Percentiles rank a stretch among this genome's conserved stretches.
Conservation (phyloP, 2,329 filamentous ascomycete species). For the Thermoascus crustaceus region DNA sequence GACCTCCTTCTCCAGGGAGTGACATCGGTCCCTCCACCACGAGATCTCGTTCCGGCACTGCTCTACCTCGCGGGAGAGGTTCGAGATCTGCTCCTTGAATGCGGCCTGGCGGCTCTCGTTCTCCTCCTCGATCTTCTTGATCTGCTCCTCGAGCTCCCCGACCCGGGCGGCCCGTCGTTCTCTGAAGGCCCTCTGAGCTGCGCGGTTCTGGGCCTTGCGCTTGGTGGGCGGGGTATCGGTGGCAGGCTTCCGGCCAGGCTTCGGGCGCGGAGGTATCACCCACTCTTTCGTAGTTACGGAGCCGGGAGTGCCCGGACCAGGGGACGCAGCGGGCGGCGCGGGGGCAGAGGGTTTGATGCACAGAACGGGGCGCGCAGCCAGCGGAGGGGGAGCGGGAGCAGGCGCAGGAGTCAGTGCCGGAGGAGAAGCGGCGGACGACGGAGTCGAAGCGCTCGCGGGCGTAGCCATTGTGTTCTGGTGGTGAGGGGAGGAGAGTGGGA, state of each 20-base stretch:
- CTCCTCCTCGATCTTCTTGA: slow-evolving; percentile 41
- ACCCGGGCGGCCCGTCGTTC: slow-evolving; percentile 80
- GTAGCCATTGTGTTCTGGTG: slow-evolving; percentile 26
- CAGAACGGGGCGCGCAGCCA: slow-evolving; percentile 22
- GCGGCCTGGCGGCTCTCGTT: slow-evolving; percentile 40
- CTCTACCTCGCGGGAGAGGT: slow-evolving; percentile 58
- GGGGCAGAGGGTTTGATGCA: slow-evolving; percentile 29
- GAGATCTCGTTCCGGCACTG: slow-evolving; percentile 49
- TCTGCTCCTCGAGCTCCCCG: slow-evolving; percentile 52
- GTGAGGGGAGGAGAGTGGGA: slow-evolving; percentile 14
- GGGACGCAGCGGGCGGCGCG: slow-evolving; percentile 25
- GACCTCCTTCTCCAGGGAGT: slow-evolving; percentile 56
- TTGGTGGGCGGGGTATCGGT: slow-evolving; percentile 90
- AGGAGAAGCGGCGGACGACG: slow-evolving; percentile 32
- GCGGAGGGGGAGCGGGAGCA: slow-evolving; percentile 18
- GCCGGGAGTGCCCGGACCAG: slow-evolving; percentile 31
- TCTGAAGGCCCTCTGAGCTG: slow-evolving; percentile 82
- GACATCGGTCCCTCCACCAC: slow-evolving; percentile 47
- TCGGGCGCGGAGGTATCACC: slow-evolving; percentile 74
- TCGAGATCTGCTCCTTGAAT: slow-evolving; percentile 46
- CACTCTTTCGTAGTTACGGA: slow-evolving; percentile 74
- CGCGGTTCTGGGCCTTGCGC: slow-evolving; percentile 88
- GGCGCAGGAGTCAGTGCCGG: slow-evolving; percentile 19
- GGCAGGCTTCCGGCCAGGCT: slow-evolving; percentile 87
- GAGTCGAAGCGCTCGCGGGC: slow-evolving; percentile 29